These are phyloP conservation scores for Colletotrichum lini DNA, from an alignment of 2,329 filamentous ascomycete genomes.

Conservation along the genomic window DNA sequence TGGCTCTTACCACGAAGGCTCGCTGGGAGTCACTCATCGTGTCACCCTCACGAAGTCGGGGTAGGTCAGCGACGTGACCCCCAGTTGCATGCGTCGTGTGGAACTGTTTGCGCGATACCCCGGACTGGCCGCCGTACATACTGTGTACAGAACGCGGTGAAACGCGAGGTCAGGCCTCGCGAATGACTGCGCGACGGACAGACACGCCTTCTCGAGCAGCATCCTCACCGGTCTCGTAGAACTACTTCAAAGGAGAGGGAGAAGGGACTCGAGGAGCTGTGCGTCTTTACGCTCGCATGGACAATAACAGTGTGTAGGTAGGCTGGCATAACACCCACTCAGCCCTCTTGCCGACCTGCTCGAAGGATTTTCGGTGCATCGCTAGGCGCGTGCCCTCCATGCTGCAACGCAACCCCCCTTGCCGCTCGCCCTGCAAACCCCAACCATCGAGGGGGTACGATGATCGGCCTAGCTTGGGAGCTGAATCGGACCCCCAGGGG, in stretches of 20 bases:
- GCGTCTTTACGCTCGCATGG: background rate
- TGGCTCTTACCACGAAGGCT: background rate
- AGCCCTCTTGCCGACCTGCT: constrained; percentile 25
- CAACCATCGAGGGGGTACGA: constrained; percentile 29
- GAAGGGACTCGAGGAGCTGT: background rate
- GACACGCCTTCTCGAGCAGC: background rate
- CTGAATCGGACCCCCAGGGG: background rate
- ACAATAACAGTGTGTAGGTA: background rate
- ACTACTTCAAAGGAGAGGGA: background rate
- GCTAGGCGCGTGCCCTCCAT: constrained; percentile 15
- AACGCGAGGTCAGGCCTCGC: background rate
- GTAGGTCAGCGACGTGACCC: constrained; percentile 7
- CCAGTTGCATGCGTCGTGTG: background rate
- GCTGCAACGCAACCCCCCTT: constrained; percentile 18
- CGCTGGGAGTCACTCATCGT: background rate
- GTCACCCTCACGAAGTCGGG: background rate
- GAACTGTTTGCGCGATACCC: constrained; percentile 3
- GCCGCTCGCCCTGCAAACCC: constrained; percentile 22
- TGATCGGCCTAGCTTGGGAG: constrained; percentile 22
- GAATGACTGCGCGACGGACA: background rate
- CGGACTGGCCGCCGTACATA: constrained; percentile 2
- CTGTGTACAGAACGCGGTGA: background rate
- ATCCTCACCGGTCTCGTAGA: background rate
- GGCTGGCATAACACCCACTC: constrained; percentile 7
- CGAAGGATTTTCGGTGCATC: constrained; percentile 39